phyloP scores from a whole-genome alignment of 2,329 filamentous ascomycete species.

The Pyricularia pennisetigena region DNA sequence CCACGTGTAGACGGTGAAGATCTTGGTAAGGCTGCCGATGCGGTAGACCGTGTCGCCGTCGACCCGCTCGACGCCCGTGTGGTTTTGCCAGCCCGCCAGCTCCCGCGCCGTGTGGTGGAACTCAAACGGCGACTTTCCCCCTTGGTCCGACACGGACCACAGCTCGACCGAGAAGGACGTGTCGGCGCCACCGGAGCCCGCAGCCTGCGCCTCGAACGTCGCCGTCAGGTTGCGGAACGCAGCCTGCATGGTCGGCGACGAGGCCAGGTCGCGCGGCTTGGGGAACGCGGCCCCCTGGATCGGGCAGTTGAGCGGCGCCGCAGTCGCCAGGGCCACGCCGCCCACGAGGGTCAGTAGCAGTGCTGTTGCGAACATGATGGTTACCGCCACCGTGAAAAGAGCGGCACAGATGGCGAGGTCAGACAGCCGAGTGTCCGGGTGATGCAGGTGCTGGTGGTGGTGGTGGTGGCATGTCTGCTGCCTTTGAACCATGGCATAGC shows the following conservation, averaged over 20 bases:
- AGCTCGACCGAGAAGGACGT: slow-evolving; percentile 6
- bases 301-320: slow-evolving; percentile 5
- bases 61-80: slow-evolving; percentile 16
- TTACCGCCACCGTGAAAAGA: neutral
- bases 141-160: neutral
- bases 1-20: slow-evolving; percentile 26
- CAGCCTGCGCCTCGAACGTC: neutral
- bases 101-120: slow-evolving; percentile 16
- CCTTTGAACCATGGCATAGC: neutral
- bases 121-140: neutral
- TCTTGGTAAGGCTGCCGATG: slow-evolving; percentile 32
- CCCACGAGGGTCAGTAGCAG: neutral
- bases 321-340: neutral
- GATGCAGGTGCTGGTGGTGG: neutral
- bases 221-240: slow-evolving; percentile 2
- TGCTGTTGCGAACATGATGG: neutral
- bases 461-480: neutral
- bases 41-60: slow-evolving; percentile 25
- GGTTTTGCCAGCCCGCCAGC: slow-evolving; percentile 9
- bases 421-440: neutral
- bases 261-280: slow-evolving; percentile 2
- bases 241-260: slow-evolving; percentile 4
- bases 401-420: neutral
- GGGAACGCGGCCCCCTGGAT: slow-evolving; percentile 4
- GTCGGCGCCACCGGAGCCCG: neutral